Evolutionary conservation across 306 rosid species (phyloP).

Genomic region (Quercus alba): DNA sequence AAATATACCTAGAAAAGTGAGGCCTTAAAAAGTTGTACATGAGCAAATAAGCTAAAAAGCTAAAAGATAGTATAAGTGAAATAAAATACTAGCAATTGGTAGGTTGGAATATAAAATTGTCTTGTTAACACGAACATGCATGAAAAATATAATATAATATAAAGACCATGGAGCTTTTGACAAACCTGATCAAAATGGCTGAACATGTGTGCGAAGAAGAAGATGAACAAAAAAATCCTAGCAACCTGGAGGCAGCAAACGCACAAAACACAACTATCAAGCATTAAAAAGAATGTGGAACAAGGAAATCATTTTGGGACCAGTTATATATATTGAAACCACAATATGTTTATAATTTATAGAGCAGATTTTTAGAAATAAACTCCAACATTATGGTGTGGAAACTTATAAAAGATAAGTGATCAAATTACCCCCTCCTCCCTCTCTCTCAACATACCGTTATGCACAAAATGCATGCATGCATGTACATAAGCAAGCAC

Average conservation of each 20-base stretch:
- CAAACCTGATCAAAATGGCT: constrained; percentile 78
- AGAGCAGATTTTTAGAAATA: too few relatives aligned
- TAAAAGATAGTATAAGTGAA: too few relatives aligned
- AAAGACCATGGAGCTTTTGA: constrained; percentile 11
- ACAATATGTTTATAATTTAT: too few relatives aligned
- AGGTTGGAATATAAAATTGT: too few relatives aligned
- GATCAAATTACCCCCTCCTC: too few relatives aligned
- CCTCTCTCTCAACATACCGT: background rate
- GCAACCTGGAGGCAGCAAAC: constrained; percentile 60
- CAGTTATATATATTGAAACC: background rate
- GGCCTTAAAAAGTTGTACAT: too few relatives aligned
- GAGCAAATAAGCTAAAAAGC: too few relatives aligned
- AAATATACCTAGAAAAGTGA: too few relatives aligned
- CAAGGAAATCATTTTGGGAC: background rate
- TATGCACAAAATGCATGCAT: background rate
- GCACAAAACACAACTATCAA: background rate
- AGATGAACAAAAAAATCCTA: constrained; percentile 72
- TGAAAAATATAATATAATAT: background rate
- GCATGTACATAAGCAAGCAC: background rate
- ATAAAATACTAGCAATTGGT: too few relatives aligned
- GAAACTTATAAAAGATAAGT: too few relatives aligned
- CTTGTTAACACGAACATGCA: background rate
- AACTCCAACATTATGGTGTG: too few relatives aligned
- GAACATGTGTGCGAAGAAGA: constrained; percentile 64
- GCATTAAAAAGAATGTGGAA: background rate